Evolutionary conservation across 2,329 filamentous ascomycete species (phyloP).

Genomic region (Zelopaecilomyces penicillatus): DNA sequence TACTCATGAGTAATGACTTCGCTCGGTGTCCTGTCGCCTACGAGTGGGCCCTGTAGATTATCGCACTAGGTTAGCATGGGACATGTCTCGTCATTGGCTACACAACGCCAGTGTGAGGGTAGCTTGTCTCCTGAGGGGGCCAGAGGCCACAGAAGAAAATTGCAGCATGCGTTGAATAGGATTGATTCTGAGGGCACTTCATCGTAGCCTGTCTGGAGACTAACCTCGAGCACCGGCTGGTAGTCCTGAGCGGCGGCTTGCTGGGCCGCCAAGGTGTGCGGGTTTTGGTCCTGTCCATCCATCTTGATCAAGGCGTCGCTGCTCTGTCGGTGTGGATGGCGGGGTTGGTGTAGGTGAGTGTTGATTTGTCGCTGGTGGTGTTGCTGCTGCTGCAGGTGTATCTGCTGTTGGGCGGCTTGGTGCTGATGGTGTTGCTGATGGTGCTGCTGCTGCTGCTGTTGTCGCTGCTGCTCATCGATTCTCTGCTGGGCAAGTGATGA

Average conservation of each 20-base stretch:
- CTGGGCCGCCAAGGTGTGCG: slow-evolving; percentile 46
- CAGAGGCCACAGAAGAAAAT: background rate
- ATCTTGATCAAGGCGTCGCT: slow-evolving; percentile 19
- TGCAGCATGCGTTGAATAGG: background rate
- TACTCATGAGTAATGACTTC: slow-evolving; percentile 76
- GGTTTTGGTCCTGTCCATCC: slow-evolving; percentile 23
- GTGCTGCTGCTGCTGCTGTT: background rate
- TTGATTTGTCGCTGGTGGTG: slow-evolving; percentile 5
- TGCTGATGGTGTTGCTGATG: slow-evolving; percentile 2
- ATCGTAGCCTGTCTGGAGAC: slow-evolving; percentile 11
- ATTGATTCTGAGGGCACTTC: background rate
- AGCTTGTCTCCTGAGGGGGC: background rate
- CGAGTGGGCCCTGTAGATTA: slow-evolving; percentile 63
- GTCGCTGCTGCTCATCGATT: background rate
- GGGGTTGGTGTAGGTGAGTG: slow-evolving; percentile 12
- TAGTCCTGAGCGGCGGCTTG: slow-evolving; percentile 53
- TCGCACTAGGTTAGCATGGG: background rate
- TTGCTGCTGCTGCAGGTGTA: slow-evolving; percentile 6
- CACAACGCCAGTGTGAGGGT: background rate
- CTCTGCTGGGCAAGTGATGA: background rate
- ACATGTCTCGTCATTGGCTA: background rate
- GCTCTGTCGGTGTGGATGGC: slow-evolving; percentile 11
- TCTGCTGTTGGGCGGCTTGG: slow-evolving; percentile 9
- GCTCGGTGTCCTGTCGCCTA: slow-evolving; percentile 71
- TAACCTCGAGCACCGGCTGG: slow-evolving; percentile 48